Conservation (phyloP, 352 stramenopile genomes). For the Phytophthora cryptogea region DNA sequence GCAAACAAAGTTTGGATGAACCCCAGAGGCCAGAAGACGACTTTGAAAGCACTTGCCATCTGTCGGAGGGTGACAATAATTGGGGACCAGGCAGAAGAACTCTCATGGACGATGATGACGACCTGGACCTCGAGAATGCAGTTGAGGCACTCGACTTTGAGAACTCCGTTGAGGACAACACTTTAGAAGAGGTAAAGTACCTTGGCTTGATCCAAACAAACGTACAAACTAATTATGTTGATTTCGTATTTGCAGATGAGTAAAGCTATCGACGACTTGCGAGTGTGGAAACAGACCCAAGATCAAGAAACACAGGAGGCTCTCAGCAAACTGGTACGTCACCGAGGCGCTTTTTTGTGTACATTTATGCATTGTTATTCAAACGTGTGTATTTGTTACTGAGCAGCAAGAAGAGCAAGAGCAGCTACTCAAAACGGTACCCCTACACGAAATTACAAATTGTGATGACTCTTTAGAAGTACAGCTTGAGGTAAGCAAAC, state of each 20-base stretch:
- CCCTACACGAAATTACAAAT: not conserved
- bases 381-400: not conserved
- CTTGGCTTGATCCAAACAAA: not conserved
- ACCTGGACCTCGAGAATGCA: slow-evolving; percentile 44
- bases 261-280: slow-evolving; percentile 44
- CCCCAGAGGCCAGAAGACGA: slow-evolving; percentile 1
- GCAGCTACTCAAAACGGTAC: not conserved
- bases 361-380: not conserved
- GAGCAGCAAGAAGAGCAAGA: slow-evolving; percentile 13
- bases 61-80: slow-evolving; percentile 19
- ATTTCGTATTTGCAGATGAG: slow-evolving; percentile 38
- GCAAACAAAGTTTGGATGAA: not conserved
- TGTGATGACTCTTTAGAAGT: slow-evolving; percentile 10
- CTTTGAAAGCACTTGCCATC: slow-evolving; percentile 13
- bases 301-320: slow-evolving; percentile 31
- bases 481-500: slow-evolving; percentile 19
- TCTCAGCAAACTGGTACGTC: slow-evolving; percentile 35
- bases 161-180: slow-evolving; percentile 37
- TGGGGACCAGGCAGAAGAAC: slow-evolving; percentile 10
- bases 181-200: slow-evolving; percentile 41
- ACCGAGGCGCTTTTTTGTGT: not conserved
- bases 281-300: slow-evolving; percentile 43
- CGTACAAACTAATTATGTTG: not conserved
- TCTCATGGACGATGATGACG: slow-evolving; percentile 38
- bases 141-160: slow-evolving; percentile 41